Conservation (phyloP, 306 rosid species). For the Sindora glabra region DNA sequence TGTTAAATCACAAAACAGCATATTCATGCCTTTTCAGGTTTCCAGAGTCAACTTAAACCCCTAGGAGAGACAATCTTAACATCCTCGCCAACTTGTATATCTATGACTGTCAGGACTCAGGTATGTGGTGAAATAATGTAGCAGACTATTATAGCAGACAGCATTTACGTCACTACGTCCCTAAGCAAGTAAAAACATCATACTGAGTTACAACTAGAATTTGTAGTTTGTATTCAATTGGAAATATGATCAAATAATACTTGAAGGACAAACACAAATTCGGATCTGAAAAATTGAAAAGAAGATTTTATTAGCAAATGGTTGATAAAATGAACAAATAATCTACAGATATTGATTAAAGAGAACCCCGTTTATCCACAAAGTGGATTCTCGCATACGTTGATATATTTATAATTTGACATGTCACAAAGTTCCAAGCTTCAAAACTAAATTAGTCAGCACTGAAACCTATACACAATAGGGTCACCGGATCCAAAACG, state of each 20-base stretch:
- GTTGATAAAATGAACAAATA: conserved; percentile 14
- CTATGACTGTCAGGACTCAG: background rate
- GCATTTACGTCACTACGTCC: background rate
- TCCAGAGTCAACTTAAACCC: background rate
- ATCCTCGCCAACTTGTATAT: background rate
- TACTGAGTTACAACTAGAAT: too few relatives aligned
- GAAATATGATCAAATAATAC: background rate
- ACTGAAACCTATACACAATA: conserved; percentile 35
- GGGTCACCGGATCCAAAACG: conserved; percentile 29
- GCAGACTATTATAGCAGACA: background rate
- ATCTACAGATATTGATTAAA: conserved; percentile 11
- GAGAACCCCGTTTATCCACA: conserved; percentile 26
- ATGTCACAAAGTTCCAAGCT: conserved; percentile 19
- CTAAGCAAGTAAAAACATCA: background rate
- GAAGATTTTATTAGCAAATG: conserved; percentile 19
- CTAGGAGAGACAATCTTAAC: background rate
- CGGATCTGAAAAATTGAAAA: background rate
- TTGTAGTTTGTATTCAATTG: too few relatives aligned
- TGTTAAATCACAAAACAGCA: background rate
- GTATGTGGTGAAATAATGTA: too few relatives aligned
- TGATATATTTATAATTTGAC: conserved; percentile 21
- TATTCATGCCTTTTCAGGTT: background rate
- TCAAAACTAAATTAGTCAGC: conserved; percentile 21
- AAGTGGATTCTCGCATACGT: conserved; percentile 17
- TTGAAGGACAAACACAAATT: conserved; percentile 3